Evolutionary conservation across 2,329 filamentous ascomycete species (phyloP), one percentile per base, ranked within the genome.

Genomic region (Colletotrichum sp.): DNA sequence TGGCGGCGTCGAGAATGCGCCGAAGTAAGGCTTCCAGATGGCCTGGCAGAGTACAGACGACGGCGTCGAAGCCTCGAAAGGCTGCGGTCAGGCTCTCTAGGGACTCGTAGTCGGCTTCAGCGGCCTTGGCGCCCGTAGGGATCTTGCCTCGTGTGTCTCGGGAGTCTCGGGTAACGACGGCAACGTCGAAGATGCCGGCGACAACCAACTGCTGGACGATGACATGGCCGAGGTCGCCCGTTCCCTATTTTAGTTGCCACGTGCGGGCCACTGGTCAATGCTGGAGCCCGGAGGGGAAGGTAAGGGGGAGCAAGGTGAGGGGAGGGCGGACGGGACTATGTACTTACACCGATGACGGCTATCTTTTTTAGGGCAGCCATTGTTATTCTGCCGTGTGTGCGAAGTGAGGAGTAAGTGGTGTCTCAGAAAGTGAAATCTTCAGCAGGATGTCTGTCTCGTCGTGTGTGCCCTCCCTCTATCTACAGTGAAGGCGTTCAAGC

Each of bases 21-120:
- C 84, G 82, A 77, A 91, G 90, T 27, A 82, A 81, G 77, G 90
- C 88, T 15, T 77, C 74, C 16, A 52, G 71, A n/a, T 72, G 39
- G 8, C 88, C 79, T 16, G 84, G 86, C 32, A 91, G 82, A 2
- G 86, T 83, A 19, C 86, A 86, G 32, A 92, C 82, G n/a, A 93
- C 85, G 1, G 88, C 91, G 76, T 93, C 91, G 72, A 91, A 87
- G 70, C 88, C 90, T 60, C 86, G 78, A 66, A 94, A 87, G 1
- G 88, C 89, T 1, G 83, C 76, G 0, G 83, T 86, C n/a, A 93
- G 86, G 30, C 88, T 88, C 0, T 86, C 81, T 4, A 88, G 80
- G 8, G 69, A 72, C 22, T 63, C 67, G 68, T 85, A 85, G 78
- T 86, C 87, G 34, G 83, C 83, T 27, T 83, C 80, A 7, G 80